A percentile compares a stretch with the other conserved stretches of the same genome.
Evolutionary conservation across 257 asterid species (phyloP).

Genomic region (Ligustrum vulgare): DNA sequence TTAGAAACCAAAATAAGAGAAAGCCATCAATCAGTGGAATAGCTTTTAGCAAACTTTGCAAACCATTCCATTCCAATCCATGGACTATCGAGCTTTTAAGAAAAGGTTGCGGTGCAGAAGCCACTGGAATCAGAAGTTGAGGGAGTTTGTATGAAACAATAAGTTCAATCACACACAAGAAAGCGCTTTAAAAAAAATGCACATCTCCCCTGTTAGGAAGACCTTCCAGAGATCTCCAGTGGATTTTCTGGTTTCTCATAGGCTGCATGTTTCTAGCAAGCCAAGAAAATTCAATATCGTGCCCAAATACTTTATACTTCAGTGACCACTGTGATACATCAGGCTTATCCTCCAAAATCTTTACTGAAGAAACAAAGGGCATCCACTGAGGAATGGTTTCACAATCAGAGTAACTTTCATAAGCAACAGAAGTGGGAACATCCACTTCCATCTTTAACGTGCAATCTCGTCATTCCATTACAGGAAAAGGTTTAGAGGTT

Average conservation of each 20-base stretch:
- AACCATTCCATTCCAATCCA: constrained; percentile 61
- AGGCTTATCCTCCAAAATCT: constrained; percentile 88
- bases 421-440: constrained; percentile 87
- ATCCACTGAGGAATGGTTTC: constrained; percentile 92
- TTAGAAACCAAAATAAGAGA: constrained; percentile 9
- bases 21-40: constrained; percentile 35
- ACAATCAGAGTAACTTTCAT: constrained; percentile 80
- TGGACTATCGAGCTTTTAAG: constrained; percentile 64
- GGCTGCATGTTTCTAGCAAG: constrained; percentile 98
- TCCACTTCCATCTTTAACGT: constrained; percentile 82
- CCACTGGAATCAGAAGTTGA: constrained; percentile 80
- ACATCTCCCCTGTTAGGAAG: constrained; percentile 99
- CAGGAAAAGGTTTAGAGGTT: not conserved
- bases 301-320: constrained; percentile 90
- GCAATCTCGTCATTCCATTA: constrained; percentile 14
- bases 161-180: constrained; percentile 72
- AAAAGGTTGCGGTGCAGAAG: constrained; percentile 85
- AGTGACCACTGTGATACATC: constrained; percentile 86
- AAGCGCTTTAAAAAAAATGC: constrained; percentile 69
- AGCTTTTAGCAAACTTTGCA: constrained; percentile 54
- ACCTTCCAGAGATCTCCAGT: constrained; percentile 94
- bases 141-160: constrained; percentile 95
- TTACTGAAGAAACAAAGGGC: constrained; percentile 92
- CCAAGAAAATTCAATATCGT: constrained; percentile 81
- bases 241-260: constrained; percentile 84